Evolutionary conservation across 2,329 filamentous ascomycete species (phyloP).

Genomic region (Fusarium sp.): DNA sequence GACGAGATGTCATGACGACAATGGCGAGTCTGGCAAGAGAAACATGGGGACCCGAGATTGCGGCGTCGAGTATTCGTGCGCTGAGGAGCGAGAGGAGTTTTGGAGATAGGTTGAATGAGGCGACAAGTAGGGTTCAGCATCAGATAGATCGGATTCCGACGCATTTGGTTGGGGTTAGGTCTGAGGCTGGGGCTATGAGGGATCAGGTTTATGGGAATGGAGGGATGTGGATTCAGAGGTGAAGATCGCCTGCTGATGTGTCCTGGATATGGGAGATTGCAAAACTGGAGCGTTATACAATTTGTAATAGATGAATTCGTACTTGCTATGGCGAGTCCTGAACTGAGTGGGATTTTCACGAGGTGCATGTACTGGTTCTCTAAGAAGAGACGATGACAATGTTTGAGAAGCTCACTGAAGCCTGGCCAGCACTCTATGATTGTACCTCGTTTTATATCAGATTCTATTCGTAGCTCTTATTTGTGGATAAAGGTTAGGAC

Average conservation of each 20-base stretch:
- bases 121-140: conserved; percentile 63
- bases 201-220: conserved; percentile 64
- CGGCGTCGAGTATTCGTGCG: conserved; percentile 52
- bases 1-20: conserved; percentile 56
- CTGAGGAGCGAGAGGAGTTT: conserved; percentile 57
- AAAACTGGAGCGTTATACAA: neutral
- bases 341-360: neutral
- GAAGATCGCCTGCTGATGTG: neutral
- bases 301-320: neutral
- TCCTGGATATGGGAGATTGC: neutral
- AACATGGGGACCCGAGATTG: conserved; percentile 58
- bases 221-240: conserved; percentile 59
- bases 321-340: neutral
- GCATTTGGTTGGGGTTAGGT: conserved; percentile 69
- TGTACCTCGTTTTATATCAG: neutral
- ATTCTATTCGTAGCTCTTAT: neutral
- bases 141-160: conserved; percentile 69
- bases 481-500: neutral
- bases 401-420: neutral
- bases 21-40: conserved; percentile 60
- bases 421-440: neutral
- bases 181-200: conserved; percentile 57
- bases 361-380: neutral
- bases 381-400: neutral
- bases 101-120: conserved; percentile 60